Evolutionary conservation across 164 flowering plant species (phyloP).

Genomic region (Vitis rotundifolia): DNA sequence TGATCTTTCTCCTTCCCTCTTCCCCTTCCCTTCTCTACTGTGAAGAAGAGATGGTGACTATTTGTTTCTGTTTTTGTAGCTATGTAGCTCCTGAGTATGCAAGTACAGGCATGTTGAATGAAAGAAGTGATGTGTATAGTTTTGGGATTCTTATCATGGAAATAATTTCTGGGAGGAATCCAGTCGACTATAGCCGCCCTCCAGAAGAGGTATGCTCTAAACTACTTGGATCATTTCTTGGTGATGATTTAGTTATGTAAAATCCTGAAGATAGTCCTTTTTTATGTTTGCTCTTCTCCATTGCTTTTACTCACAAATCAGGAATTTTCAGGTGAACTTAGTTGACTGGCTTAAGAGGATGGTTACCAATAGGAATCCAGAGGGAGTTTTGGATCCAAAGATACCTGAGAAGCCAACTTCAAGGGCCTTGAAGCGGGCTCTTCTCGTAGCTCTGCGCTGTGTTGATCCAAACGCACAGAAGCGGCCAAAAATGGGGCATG

Average conservation of each 20-base stretch:
- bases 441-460: constrained; percentile 72
- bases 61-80: constrained; percentile 29
- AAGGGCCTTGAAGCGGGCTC: constrained; percentile 59
- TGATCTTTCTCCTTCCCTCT: neutral
- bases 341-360: constrained; percentile 77
- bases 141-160: constrained; percentile 74
- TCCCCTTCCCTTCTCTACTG: neutral
- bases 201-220: constrained; percentile 56
- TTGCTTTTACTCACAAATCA: neutral
- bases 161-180: constrained; percentile 61
- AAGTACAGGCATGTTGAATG: constrained; percentile 74
- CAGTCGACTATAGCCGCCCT: constrained; percentile 66
- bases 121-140: constrained; percentile 67
- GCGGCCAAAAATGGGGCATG: constrained; percentile 77
- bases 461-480: constrained; percentile 70
- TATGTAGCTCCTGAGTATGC: constrained; percentile 81
- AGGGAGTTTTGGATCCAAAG: constrained; percentile 68
- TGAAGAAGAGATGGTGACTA: neutral
- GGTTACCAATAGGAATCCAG: constrained; percentile 55
- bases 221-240: neutral
- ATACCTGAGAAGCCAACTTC: constrained; percentile 58
- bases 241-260: neutral
- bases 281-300: neutral
- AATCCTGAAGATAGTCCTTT: neutral
- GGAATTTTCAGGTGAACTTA: constrained; percentile 53